Base-by-base conservation (phyloP, 805 yeast genomes). In the Wickerhamiella azymoides region DNA sequence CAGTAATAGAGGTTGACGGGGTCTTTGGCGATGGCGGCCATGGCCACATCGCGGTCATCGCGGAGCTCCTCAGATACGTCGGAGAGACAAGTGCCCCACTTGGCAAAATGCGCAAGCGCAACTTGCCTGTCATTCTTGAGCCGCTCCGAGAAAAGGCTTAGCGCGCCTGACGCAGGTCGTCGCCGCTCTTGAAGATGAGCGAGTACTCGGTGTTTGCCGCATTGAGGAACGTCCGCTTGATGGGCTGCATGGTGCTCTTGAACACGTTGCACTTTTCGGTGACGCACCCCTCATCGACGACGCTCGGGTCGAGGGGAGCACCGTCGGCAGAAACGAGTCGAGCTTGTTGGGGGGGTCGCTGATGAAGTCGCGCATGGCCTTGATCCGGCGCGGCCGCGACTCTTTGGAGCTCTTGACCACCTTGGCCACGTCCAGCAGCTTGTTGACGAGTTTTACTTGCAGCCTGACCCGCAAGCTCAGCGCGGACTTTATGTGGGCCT, bases 111-210 rank as follows among this genome's bases (percentile, higher is more conserved):
- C 7, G 24, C 24, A 21, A 21, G 24, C 24, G 7, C 24, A 21
- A 21, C 7, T 21, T 21, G 6, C 7, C 7, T 21, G 7, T 7
- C 24, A 5, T 21, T 7, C 24, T 21, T 21, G 24, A 21, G 24
- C 7, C 24, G n/a, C n/a, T n/a, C n/a, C n/a, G n/a, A n/a, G n/a
- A n/a, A n/a, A n/a, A n/a, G n/a, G n/a, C n/a, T n/a, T n/a, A n/a
- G n/a, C n/a, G n/a, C n/a, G n/a, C 99, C 62, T 92, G 99, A 49
- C 97, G 70, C 43, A 92, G 68, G 60, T 92, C 98, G 61, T 83
- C 99, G 11, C 99, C 99, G 43, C 83, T 82, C 62, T 92, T 92
- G 65, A 85, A 89, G 81, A 92, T 89, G 32, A 92, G 65, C 5
- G 93, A 77, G 60, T 85, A 92, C 45, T 64, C 67, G 0, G 60